Base-by-base conservation (phyloP, 2,329 filamentous ascomycete species). In the Biscogniauxia mediterranea region DNA sequence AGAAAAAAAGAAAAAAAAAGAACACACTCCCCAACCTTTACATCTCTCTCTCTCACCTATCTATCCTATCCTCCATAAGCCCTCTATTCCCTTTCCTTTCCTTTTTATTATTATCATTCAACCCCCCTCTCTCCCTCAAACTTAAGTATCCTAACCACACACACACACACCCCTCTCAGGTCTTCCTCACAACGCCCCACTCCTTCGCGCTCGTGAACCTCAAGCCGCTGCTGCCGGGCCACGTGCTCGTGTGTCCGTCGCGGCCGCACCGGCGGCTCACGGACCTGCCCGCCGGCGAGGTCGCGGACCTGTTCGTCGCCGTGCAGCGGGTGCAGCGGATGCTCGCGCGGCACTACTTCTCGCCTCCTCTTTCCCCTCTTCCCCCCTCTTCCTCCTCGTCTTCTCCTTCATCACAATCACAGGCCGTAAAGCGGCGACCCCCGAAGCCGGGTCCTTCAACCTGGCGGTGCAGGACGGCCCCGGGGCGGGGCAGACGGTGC, bases 191-290 rank as follows among this genome's bases (percentile, higher is more conserved):
- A 66, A 96, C 93, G 1, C 82, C 85, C 0, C 83, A 90, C 70
- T 91, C 89, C 68, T 97, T 93, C 79, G 93, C 92, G 58, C 83
- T 98, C 64, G 93, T 98, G 61, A 99, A 99, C 79, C 86, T 98
- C 74, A 97, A 97, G 78, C 95, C 95, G 23, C 85, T 99, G 46
- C 84, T 97, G 1, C 93, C 93, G 0, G 95, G 95, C 60, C 95
- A 99, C 79, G 89, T 98, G 64, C 90, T 99, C 32, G 85, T 99
- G 63, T 97, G 91, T 67, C 92, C 95, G 0, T 83, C 86, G 20
- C 82, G 82, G 38, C 78, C 80, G 26, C 89, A 93, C 67, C 85
- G 83, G 54, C 90, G 92, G 55, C 83, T 98, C 59, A 85, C 87
- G 56, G 90, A 96, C 73, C 85, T 97, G 54, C 85, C 86, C 0